Evolutionary conservation across 169 alveolate species (phyloP).

Genomic region (Cryptosporidium xiaoi): DNA sequence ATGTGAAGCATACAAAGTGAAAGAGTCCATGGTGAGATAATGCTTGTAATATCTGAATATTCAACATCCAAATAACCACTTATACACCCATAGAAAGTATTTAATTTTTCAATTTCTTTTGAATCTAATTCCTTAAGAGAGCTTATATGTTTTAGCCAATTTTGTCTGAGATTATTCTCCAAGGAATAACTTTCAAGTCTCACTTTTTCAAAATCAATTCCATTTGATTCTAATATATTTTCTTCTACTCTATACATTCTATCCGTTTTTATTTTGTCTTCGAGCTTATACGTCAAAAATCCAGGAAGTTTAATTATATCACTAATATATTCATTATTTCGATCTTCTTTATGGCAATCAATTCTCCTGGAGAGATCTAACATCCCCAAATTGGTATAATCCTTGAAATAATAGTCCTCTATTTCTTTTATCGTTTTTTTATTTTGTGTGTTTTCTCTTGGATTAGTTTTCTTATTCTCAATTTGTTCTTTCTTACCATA

Average conservation of each 20-base stretch:
- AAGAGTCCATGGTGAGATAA: slow-evolving; percentile 54
- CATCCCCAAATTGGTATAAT: slow-evolving; percentile 55
- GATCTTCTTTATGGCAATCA: background rate
- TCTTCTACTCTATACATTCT: slow-evolving; percentile 16
- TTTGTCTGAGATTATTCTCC: slow-evolving; percentile 17
- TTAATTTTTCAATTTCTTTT: slow-evolving; percentile 46
- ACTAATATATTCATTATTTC: background rate
- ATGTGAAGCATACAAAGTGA: slow-evolving; percentile 40
- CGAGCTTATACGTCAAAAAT: slow-evolving; percentile 21
- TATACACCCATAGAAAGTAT: slow-evolving; percentile 74
- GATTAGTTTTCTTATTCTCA: no score
- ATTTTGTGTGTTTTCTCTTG: no score
- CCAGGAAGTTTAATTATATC: slow-evolving; percentile 22
- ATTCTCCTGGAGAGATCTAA: background rate
- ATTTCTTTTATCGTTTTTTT: background rate
- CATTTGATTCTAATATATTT: background rate
- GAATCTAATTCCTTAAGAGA: background rate
- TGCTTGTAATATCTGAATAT: slow-evolving; percentile 49
- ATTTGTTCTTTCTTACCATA: no score
- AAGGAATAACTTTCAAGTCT: background rate
- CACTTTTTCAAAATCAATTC: background rate
- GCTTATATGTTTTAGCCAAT: slow-evolving; percentile 20
- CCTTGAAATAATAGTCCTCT: slow-evolving; percentile 26
- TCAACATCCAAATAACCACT: slow-evolving; percentile 78
- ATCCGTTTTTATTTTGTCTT: slow-evolving; percentile 1